Evolutionary conservation across 306 rosid genomes (phyloP).

Genomic region (Corylus heterophylla): DNA sequence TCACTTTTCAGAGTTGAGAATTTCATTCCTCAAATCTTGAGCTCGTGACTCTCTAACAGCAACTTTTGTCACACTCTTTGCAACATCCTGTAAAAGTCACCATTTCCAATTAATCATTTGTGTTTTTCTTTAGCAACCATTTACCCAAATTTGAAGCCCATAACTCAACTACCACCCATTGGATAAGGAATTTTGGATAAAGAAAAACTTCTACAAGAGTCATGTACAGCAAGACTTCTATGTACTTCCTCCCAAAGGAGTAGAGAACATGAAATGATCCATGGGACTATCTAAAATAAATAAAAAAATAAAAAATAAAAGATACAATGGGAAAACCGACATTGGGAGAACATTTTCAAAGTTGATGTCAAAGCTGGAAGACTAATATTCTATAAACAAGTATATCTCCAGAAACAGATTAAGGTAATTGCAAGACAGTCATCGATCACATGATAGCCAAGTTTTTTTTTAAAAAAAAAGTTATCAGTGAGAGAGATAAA

Average conservation of each 20-base stretch:
- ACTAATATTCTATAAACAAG: neutral
- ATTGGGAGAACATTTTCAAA: neutral
- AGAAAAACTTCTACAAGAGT: neutral
- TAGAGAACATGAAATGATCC: conserved; percentile 3
- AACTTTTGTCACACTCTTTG: conserved; percentile 82
- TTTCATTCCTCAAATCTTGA: conserved; percentile 91
- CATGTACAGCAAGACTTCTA: neutral
- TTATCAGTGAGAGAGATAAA: conserved; percentile 1
- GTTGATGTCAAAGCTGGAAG: neutral
- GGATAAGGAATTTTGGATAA: neutral
- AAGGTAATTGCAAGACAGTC: neutral
- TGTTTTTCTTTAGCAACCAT: conserved; percentile 23
- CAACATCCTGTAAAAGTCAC: conserved; percentile 61
- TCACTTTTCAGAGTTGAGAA: conserved; percentile 92
- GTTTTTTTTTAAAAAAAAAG: neutral
- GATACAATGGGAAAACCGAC: neutral
- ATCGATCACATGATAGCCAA: conserved; percentile 9
- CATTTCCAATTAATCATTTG: conserved; percentile 19
- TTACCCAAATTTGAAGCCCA: neutral
- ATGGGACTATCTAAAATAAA: conserved; percentile 3
- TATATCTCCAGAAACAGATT: neutral
- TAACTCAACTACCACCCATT: neutral
- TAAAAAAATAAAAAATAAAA: neutral
- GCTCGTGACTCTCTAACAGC: conserved; percentile 88
- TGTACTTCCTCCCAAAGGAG: neutral